Base-by-base conservation (phyloP, 2,329 filamentous ascomycete genomes). In the Cordyceps sp. region DNA sequence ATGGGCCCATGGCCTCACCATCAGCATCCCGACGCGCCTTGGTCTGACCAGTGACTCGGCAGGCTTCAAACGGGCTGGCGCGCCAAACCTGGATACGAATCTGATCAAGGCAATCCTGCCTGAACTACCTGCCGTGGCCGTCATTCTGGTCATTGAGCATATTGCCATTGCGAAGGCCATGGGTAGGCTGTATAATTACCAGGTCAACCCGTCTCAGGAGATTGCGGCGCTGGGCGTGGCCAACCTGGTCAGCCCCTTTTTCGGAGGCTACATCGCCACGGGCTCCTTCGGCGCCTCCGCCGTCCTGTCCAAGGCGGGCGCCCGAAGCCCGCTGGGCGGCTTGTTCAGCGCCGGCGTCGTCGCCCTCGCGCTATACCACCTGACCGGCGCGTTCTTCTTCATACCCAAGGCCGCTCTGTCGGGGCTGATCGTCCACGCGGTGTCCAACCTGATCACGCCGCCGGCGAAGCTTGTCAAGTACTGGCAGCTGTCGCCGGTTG, bases 81-180 rank as follows among this genome's bases (percentile, higher is more conserved):
- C 73, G 0, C 78, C 79, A 0, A 55, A 46, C 0, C 55, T 81
- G 29, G 65, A 69, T 36, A 48, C 48, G 0, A 50, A 61, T 1
- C 60, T 84, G 28, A 58, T 84, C 41, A 56, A 52, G 1, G 49
- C 62, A 0, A 70, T 82, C 39, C 55, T 67, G 3, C 61, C 61
- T 18, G 61, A 85, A 37, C 55, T 86, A 6, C 81, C 81, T 0
- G 74, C 76, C 14, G 70, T 77, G 1, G 69, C 82, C 30, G 81
- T 88, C 37, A 80, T 88, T 14, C 57, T 86, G 14, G 64, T 86
- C 15, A 81, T 88, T 33, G 81, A 86, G 53, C 81, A 88, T 47
- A 85, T 86, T 40, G 78, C 81, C 26, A 86, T 88, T 37, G 76
- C 79, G 6, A 88, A 88, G 50, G 83, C 80, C 0, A 86, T 86